phyloP scores from a whole-genome alignment of 441 rosid genomes.

The Mallotus repandus region DNA sequence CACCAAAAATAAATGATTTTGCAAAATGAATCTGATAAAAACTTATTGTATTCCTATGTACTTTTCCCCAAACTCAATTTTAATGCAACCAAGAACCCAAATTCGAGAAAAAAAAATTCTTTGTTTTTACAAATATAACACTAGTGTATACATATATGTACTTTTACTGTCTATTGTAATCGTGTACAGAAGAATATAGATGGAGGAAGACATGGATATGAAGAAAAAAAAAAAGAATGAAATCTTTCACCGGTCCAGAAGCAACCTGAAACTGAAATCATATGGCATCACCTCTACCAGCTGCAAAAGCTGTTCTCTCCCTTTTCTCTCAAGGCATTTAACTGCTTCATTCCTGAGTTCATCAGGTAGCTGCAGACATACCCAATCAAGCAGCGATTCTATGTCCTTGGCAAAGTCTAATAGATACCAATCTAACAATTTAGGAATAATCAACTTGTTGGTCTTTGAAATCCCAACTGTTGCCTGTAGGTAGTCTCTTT shows the following conservation, averaged over 20 bases:
- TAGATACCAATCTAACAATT: conserved; percentile 75
- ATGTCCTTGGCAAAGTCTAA: conserved; percentile 83
- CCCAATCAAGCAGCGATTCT: conserved; percentile 77
- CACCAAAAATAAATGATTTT: no score
- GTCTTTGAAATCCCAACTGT: conserved; percentile 60
- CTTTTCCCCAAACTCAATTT: background rate
- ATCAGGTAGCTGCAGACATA: conserved; percentile 68
- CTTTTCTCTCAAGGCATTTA: conserved; percentile 47
- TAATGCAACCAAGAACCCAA: conserved; percentile 2
- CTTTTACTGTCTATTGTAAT: conserved; percentile 5
- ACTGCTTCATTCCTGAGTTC: conserved; percentile 59
- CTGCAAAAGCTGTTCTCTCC: conserved; percentile 45
- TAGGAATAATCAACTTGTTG: conserved; percentile 63
- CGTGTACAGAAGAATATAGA: background rate
- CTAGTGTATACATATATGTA: background rate
- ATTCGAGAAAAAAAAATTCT: background rate
- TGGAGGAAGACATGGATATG: no score
- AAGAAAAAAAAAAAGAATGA: background rate
- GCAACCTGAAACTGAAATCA: conserved; percentile 76
- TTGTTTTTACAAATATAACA: conserved; percentile 8
- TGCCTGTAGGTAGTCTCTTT: conserved; percentile 80
- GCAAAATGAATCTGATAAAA: no score
- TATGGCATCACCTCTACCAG: conserved; percentile 72
- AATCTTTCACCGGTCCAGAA: conserved; percentile 47
- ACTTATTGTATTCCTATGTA: background rate